Conservation (phyloP, 2,329 filamentous ascomycete genomes). For the Cladosporium sp. region DNA sequence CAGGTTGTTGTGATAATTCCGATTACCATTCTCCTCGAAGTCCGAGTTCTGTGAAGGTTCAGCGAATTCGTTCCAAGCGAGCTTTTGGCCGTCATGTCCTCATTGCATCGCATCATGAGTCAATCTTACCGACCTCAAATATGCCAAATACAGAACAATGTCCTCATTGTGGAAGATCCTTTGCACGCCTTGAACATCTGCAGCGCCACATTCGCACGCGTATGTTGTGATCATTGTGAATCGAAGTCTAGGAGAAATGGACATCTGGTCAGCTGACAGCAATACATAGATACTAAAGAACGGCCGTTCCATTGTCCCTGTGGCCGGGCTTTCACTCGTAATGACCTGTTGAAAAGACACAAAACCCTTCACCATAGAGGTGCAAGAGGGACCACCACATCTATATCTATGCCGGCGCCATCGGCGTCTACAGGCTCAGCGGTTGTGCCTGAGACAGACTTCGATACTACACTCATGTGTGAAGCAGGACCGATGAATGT, state of each 20-base stretch:
- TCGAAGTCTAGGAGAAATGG: not conserved
- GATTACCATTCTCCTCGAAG: not conserved
- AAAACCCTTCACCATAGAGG: not conserved
- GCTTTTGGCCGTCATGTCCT: not conserved
- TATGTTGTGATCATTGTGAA: not conserved
- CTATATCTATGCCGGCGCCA: not conserved
- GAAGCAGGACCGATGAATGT: not conserved
- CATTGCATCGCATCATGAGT: not conserved
- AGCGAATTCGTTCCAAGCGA: not conserved
- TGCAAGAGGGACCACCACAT: not conserved
- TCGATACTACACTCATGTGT: not conserved
- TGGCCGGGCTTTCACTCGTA: slow-evolving; percentile 22
- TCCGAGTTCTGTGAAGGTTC: not conserved
- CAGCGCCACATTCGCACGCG: slow-evolving; percentile 6
- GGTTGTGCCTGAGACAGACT: not conserved
- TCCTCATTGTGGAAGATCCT: not conserved
- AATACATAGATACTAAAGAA: slow-evolving; percentile 22
- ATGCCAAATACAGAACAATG: not conserved
- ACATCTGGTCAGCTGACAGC: not conserved
- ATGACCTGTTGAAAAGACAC: slow-evolving; percentile 23
- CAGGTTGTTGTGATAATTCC: no score
- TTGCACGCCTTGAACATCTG: not conserved
- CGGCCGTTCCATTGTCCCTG: slow-evolving; percentile 24
- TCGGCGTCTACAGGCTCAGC: not conserved
- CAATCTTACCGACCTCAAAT: not conserved